phyloP scores from a whole-genome alignment of 129 eudicot genomes.

The Saussurea involucrata region DNA sequence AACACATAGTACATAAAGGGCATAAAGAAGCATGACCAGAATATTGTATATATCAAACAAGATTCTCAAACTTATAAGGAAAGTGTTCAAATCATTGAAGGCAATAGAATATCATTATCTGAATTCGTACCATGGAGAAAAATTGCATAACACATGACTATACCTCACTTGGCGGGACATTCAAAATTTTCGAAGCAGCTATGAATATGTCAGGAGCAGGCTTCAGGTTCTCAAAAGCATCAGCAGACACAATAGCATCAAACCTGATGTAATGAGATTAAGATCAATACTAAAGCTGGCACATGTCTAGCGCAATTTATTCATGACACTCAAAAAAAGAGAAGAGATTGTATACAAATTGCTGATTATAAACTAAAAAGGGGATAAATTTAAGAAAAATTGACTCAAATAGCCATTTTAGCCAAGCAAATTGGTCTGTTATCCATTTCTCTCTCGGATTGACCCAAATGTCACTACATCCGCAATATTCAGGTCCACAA shows the following conservation, averaged over 20 bases:
- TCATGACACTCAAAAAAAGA: background rate
- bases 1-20: background rate
- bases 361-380: background rate
- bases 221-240: constrained; percentile 93
- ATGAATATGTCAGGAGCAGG: constrained; percentile 99
- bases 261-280: constrained; percentile 55
- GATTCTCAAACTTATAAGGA: background rate
- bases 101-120: background rate
- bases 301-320: background rate
- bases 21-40: background rate
- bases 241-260: constrained; percentile 98
- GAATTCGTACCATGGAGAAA: constrained; percentile 1
- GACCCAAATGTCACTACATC: too few species aligned
- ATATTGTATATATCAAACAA: background rate
- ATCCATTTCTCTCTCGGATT: too few species aligned
- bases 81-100: background rate
- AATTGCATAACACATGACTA: background rate
- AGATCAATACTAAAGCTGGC: constrained; percentile 12
- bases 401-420: too few species aligned
- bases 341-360: background rate
- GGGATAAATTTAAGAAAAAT: background rate
- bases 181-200: constrained; percentile 78
- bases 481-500: too few species aligned
- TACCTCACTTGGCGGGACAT: constrained; percentile 88
- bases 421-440: too few species aligned